Conservation (phyloP, 2,329 filamentous ascomycete genomes). For the Aureobasidium leucospermi region DNA sequence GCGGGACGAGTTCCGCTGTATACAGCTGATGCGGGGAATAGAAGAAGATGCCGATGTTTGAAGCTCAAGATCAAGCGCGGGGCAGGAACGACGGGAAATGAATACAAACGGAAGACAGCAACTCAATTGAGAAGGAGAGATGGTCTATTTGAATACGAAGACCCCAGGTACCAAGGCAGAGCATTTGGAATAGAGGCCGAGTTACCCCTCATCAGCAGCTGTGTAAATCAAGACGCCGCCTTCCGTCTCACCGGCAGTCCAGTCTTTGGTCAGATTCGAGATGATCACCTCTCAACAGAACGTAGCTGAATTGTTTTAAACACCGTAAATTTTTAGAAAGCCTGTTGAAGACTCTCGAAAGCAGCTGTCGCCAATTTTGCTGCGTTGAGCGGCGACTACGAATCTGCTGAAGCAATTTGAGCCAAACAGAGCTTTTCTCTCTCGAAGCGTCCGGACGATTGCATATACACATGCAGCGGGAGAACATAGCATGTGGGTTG, state of each 20-base stretch:
- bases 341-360: not conserved
- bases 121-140: not conserved
- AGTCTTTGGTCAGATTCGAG: not conserved
- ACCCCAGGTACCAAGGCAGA: not conserved
- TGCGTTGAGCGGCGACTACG: not conserved
- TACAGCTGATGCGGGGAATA: not conserved
- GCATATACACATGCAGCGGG: no score
- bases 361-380: not conserved
- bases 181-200: not conserved
- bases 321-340: not conserved
- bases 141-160: not conserved
- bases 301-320: not conserved
- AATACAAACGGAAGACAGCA: not conserved
- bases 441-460: no score
- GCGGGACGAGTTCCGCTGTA: not conserved
- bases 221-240: not conserved
- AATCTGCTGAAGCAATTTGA: no score
- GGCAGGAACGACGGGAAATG: not conserved
- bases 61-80: not conserved
- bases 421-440: no score
- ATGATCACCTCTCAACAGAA: not conserved
- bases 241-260: not conserved
- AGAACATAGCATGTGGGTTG: no score
- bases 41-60: not conserved
- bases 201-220: slow-evolving; percentile 7